Conservation (phyloP, 176 grass and related monocot species). For the Chrysopogon serrulatus region DNA sequence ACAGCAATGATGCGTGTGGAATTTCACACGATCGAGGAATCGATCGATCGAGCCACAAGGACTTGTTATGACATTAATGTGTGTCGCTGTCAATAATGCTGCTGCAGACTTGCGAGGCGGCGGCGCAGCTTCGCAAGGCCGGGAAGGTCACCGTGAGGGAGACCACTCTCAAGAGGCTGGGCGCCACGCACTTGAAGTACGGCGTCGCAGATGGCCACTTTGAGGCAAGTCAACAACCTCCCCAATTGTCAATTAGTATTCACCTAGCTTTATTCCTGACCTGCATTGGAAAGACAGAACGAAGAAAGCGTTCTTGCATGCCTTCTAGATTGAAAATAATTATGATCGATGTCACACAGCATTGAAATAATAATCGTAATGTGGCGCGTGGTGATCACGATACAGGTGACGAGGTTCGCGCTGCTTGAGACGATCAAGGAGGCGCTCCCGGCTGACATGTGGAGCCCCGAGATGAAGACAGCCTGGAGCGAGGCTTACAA, state of each 20-base stretch:
- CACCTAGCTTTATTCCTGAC: background rate
- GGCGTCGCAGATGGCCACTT: conserved; percentile 69
- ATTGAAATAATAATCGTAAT: background rate
- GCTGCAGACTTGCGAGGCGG: conserved; percentile 79
- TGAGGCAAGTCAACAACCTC: conserved; percentile 39
- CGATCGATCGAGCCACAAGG: background rate
- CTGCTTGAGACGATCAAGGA: conserved; percentile 75
- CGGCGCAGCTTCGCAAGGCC: conserved; percentile 75
- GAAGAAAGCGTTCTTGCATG: background rate
- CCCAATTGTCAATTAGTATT: background rate
- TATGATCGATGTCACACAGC: background rate
- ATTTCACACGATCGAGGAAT: no score
- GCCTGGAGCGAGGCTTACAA: conserved; percentile 70
- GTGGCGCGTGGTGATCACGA: background rate
- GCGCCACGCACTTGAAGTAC: conserved; percentile 56
- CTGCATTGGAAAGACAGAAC: background rate
- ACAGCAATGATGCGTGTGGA: no score
- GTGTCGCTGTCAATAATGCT: background rate
- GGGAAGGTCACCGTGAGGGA: conserved; percentile 85
- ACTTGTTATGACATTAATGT: background rate
- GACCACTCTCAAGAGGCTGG: conserved; percentile 79
- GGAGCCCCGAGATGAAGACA: conserved; percentile 59
- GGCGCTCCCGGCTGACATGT: conserved; percentile 68
- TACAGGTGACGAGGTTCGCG: conserved; percentile 76
- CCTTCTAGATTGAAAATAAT: background rate